Percentiles rank a stretch among this genome's conserved stretches.
phyloP scores from a whole-genome alignment of 2,329 filamentous ascomycete species.

The Hysterium pulicare region DNA sequence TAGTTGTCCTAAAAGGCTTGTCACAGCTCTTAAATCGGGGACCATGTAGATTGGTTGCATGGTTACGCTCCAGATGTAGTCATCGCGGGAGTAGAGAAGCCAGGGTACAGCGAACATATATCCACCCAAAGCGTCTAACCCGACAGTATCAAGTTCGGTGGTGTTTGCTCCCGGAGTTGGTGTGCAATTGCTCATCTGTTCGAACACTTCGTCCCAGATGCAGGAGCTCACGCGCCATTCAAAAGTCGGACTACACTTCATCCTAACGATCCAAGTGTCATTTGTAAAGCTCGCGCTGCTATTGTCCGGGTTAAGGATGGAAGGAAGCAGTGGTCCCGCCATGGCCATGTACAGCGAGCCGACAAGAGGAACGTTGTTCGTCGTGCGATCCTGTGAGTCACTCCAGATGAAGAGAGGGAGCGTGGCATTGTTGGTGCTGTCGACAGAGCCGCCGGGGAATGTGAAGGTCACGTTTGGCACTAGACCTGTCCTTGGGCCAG shows the following conservation, averaged over 20 bases:
- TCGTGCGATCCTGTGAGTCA: background rate
- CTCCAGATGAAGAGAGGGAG: conserved; percentile 6
- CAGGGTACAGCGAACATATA: conserved; percentile 6
- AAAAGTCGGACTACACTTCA: conserved; percentile 6
- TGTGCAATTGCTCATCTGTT: conserved; percentile 5
- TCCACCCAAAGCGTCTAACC: conserved; percentile 4
- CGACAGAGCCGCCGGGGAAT: conserved; percentile 5
- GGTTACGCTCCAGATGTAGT: conserved; percentile 2
- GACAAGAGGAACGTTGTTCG: conserved; percentile 3
- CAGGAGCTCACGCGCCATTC: conserved; percentile 7
- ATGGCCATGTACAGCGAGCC: conserved; percentile 5
- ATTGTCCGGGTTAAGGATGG: background rate
- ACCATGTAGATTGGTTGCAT: conserved; percentile 1
- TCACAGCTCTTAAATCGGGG: background rate
- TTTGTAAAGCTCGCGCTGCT: background rate
- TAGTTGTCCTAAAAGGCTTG: conserved; percentile 1
- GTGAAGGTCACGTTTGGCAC: conserved; percentile 5
- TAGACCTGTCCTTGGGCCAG: background rate
- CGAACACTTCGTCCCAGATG: background rate
- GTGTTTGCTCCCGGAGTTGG: background rate
- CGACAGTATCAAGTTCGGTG: conserved; percentile 6
- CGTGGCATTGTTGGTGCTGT: background rate
- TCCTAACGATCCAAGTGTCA: conserved; percentile 5
- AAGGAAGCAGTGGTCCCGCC: background rate
- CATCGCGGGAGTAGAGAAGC: conserved; percentile 1